Conservation (phyloP, 495 filamentous ascomycete species). For the Penicillium parvum region DNA sequence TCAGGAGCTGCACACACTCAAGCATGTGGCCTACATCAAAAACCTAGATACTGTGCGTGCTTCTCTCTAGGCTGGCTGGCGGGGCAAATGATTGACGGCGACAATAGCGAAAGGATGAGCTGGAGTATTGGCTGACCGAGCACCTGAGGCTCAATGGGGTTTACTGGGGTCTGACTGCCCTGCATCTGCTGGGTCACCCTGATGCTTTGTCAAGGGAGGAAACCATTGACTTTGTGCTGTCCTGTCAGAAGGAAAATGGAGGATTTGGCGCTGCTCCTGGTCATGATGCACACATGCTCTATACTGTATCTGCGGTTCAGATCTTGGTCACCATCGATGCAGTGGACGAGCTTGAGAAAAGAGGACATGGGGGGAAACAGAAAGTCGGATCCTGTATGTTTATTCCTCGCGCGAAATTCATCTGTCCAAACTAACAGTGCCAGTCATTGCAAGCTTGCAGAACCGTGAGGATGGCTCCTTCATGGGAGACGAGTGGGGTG, state of each 20-base stretch:
- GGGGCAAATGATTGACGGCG: slow-evolving; percentile 30
- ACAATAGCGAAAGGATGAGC: slow-evolving; percentile 75
- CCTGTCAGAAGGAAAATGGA: slow-evolving; percentile 79
- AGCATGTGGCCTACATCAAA: slow-evolving; percentile 91
- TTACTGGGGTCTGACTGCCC: slow-evolving; percentile 90
- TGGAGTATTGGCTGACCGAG: slow-evolving; percentile 96
- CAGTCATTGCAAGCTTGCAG: slow-evolving; percentile 80
- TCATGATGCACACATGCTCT: slow-evolving; percentile 93
- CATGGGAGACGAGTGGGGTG: slow-evolving; percentile 92
- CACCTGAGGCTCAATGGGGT: slow-evolving; percentile 91
- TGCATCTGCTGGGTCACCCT: slow-evolving; percentile 78
- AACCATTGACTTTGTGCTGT: slow-evolving; percentile 85
- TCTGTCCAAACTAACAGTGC: slow-evolving; percentile 8
- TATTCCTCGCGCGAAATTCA: slow-evolving; percentile 9
- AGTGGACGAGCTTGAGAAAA: slow-evolving; percentile 71
- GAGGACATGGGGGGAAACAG: slow-evolving; percentile 59
- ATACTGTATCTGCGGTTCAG: slow-evolving; percentile 90
- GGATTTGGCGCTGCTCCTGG: slow-evolving; percentile 92
- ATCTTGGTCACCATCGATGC: slow-evolving; percentile 82
- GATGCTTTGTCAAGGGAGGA: slow-evolving; percentile 75
- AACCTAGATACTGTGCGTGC: slow-evolving; percentile 75
- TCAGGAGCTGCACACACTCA: slow-evolving; percentile 57
- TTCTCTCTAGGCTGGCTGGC: slow-evolving; percentile 15
- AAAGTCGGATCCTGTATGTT: slow-evolving; percentile 70
- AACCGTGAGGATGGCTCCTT: slow-evolving; percentile 78